phyloP scores from a whole-genome alignment of 2,329 filamentous ascomycete genomes.

The Chlorencoelia australis region DNA sequence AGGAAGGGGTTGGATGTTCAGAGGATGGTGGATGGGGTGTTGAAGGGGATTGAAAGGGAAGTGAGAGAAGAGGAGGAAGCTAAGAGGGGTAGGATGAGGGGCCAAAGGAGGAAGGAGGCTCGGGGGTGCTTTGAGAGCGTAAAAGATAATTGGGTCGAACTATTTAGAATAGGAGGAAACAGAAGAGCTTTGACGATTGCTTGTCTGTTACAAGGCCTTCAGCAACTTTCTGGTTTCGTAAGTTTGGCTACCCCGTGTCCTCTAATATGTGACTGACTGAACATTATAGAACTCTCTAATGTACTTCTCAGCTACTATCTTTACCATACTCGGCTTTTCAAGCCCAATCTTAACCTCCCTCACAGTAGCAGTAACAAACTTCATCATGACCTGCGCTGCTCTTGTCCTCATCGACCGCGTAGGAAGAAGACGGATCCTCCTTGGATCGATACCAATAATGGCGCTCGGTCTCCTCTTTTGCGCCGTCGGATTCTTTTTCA shows the following conservation, averaged over 20 bases:
- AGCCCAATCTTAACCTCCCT: constrained; percentile 73
- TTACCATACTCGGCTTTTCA: constrained; percentile 65
- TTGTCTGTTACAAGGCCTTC: constrained; percentile 75
- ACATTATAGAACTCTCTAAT: constrained; percentile 65
- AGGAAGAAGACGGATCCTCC: constrained; percentile 68
- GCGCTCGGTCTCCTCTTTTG: constrained; percentile 59
- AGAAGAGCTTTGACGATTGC: constrained; percentile 72
- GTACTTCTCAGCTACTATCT: constrained; percentile 84
- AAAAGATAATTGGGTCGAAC: constrained; percentile 39
- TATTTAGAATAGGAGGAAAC: constrained; percentile 51
- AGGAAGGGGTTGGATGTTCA: constrained; percentile 35
- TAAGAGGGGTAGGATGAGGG: constrained; percentile 22
- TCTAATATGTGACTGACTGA: constrained; percentile 4
- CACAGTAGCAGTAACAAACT: constrained; percentile 74
- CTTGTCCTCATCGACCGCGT: constrained; percentile 69
- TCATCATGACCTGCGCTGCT: constrained; percentile 66
- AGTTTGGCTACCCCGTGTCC: constrained; percentile 25
- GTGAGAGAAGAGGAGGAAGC: constrained; percentile 58
- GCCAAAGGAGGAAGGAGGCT: constrained; percentile 13
- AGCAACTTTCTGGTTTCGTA: constrained; percentile 80
- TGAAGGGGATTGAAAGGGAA: constrained; percentile 64
- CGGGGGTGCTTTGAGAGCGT: constrained; percentile 6
- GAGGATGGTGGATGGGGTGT: constrained; percentile 45
- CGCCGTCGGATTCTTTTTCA: constrained; percentile 61
- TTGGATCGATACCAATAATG: constrained; percentile 83